phyloP scores from a whole-genome alignment of 2,329 filamentous ascomycete species.

The Cryphonectria carpinicola region DNA sequence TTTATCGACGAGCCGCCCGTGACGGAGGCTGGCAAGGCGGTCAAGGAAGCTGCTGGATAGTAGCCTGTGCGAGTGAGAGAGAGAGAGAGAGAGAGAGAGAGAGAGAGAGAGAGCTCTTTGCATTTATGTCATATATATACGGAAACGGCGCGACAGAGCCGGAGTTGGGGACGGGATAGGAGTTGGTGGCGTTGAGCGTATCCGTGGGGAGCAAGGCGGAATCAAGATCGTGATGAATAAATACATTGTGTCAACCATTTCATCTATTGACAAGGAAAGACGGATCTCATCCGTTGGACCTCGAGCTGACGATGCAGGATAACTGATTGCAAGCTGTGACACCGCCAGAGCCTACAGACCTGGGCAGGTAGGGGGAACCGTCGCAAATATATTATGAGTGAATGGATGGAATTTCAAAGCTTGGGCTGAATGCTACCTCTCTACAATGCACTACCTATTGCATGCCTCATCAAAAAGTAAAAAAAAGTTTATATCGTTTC shows the following conservation, averaged over 20 bases:
- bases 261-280: not conserved
- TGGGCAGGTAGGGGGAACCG: not conserved
- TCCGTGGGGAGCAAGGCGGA: not conserved
- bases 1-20: slow-evolving; percentile 93
- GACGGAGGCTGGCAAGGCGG: slow-evolving; percentile 61
- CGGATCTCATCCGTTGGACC: not conserved
- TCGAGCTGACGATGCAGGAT: not conserved
- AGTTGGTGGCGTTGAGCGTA: not conserved
- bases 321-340: not conserved
- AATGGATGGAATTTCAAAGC: not conserved
- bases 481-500: not conserved
- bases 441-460: slow-evolving; percentile 5
- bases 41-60: slow-evolving; percentile 76
- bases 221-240: not conserved
- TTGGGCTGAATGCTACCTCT: slow-evolving; percentile 14
- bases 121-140: not conserved
- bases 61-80: not conserved
- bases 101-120: not conserved
- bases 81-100: too few relatives aligned
- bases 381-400: not conserved
- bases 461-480: not conserved
- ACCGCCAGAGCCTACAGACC: not conserved
- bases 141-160: slow-evolving; percentile 2
- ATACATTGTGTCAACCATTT: not conserved
- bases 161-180: not conserved